phyloP scores from a whole-genome alignment of 129 eudicot species.

The Glebionis coronaria region DNA sequence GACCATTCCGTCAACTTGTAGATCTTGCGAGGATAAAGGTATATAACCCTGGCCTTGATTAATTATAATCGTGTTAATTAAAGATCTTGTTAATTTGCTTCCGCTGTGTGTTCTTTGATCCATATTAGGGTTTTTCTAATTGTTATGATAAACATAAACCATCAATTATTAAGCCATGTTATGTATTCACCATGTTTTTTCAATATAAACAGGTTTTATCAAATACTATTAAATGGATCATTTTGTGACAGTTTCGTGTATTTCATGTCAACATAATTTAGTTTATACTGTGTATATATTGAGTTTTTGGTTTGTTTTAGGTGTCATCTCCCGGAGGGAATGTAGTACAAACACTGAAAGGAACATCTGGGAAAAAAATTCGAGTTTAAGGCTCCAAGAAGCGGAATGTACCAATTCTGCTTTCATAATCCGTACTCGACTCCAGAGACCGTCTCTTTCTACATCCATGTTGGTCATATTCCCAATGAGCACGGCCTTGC shows the following conservation, averaged over 20 bases:
- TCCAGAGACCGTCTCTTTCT: conserved; percentile 89
- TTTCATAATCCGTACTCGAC: conserved; percentile 85
- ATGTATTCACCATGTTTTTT: background rate
- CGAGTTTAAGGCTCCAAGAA: conserved; percentile 87
- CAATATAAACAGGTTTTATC: background rate
- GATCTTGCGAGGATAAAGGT: too few species aligned
- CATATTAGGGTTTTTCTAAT: too few species aligned
- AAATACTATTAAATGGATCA: too few species aligned
- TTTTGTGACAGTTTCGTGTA: background rate
- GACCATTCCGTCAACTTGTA: too few species aligned
- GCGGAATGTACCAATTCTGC: conserved; percentile 94
- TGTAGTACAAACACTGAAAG: conserved; percentile 66
- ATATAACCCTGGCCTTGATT: too few species aligned
- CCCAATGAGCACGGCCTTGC: conserved; percentile 88
- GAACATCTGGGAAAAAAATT: conserved; percentile 91
- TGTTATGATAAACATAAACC: too few species aligned
- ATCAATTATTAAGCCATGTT: background rate
- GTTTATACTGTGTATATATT: conserved; percentile 6
- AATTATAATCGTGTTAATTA: too few species aligned
- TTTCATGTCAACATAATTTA: background rate
- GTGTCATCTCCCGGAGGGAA: conserved; percentile 77
- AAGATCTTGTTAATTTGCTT: too few species aligned
- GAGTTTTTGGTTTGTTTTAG: conserved; percentile 40
- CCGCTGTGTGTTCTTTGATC: too few species aligned
- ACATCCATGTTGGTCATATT: conserved; percentile 95